A percentile compares a stretch with the other conserved stretches of the same genome.
phyloP scores from a whole-genome alignment of 2,329 filamentous ascomycete genomes.

The Magnaporthales sp. region DNA sequence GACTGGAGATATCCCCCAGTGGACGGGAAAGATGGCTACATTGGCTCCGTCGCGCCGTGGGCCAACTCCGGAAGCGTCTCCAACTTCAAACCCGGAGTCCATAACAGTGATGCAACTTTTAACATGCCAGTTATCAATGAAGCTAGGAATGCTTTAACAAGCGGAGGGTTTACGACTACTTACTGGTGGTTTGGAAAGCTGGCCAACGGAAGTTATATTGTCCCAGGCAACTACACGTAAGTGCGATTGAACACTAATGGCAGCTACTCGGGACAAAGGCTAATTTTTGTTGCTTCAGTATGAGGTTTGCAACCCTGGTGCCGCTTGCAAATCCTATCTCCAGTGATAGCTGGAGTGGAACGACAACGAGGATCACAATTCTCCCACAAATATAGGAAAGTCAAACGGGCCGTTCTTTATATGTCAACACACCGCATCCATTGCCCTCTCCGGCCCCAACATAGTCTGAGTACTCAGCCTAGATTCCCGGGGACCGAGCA shows the following conservation, averaged over 20 bases:
- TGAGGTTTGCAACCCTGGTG: not conserved
- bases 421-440: no score
- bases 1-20: conserved; percentile 18
- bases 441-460: no score
- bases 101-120: not conserved
- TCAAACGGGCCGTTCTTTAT: no score
- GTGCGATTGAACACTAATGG: not conserved
- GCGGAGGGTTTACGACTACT: not conserved
- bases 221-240: conserved; percentile 22
- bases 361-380: not conserved
- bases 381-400: not conserved
- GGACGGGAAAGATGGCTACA: conserved; percentile 13
- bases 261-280: not conserved
- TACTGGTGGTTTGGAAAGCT: conserved; percentile 12
- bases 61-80: not conserved
- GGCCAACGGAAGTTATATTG: conserved; percentile 20
- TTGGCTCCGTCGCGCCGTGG: conserved; percentile 14
- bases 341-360: not conserved
- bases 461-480: no score
- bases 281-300: not conserved
- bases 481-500: no score
- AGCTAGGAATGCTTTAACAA: not conserved
- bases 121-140: not conserved
- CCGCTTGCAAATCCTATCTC: not conserved
- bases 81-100: not conserved